These are phyloP conservation scores for Boletus coccyginus DNA, from an alignment of 768 basidiomycete genomes.

Conservation along the genomic window DNA sequence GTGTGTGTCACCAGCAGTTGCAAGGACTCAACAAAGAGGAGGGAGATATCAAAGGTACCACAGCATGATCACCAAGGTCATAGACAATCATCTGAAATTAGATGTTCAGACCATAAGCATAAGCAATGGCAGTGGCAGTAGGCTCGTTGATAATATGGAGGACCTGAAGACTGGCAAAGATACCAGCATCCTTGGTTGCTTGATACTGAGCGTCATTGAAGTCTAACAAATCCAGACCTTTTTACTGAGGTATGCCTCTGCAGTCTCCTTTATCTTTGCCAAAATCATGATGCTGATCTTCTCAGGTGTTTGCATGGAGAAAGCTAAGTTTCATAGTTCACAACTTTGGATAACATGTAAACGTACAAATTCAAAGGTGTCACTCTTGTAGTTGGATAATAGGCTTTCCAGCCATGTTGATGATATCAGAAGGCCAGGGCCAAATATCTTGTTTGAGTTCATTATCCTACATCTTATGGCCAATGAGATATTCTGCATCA, in stretches of 20 bases:
- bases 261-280: slow-evolving; percentile 98
- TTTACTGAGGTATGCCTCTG: slow-evolving; percentile 95
- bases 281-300: slow-evolving; percentile 96
- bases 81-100: slow-evolving; percentile 97
- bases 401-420: slow-evolving; percentile 79
- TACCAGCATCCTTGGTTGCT: slow-evolving; percentile 97
- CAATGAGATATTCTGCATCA: slow-evolving; percentile 94
- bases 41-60: slow-evolving; percentile 97
- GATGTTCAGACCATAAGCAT: slow-evolving; percentile 97
- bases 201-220: slow-evolving; percentile 99
- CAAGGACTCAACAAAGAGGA: slow-evolving; percentile 87
- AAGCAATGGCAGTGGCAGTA: slow-evolving; percentile 94
- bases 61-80: slow-evolving; percentile 52
- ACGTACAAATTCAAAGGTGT: slow-evolving; percentile 79
- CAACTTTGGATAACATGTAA: not conserved
- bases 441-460: slow-evolving; percentile 82
- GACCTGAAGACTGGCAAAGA: slow-evolving; percentile 92
- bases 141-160: slow-evolving; percentile 84
- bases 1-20: slow-evolving; percentile 92
- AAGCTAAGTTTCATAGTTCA: not conserved
- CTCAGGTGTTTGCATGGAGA: slow-evolving; percentile 68
- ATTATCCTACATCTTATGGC: slow-evolving; percentile 76
- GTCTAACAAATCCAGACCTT: slow-evolving; percentile 75
- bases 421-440: slow-evolving; percentile 87
- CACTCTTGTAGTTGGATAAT: slow-evolving; percentile 73